Base-by-base conservation (phyloP, 108 stramenopile genomes). In the Nitzschia inconspicua region DNA sequence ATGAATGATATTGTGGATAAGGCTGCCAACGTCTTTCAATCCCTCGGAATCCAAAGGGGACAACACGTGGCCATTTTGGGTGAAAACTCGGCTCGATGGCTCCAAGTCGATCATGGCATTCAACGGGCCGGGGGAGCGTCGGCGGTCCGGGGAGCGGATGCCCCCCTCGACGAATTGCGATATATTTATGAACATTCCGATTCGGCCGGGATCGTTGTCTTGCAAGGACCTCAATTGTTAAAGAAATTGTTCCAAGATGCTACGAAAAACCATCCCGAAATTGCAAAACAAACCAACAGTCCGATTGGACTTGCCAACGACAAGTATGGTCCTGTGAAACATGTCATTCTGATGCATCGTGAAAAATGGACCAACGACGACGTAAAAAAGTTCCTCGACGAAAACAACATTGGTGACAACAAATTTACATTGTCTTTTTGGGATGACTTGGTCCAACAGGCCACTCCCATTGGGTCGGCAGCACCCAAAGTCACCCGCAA, bases 181-280 rank as follows among this genome's bases (percentile, higher is more conserved):
- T 94, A 94, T 44, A 88, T 94, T 47, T 94, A 94, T 57, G 89
- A 94, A 63, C 93, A 94, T 67, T 87, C 83, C n/a, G 93, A 94
- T 47, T 77, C 79, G 48, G 79, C 81, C 24, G 79, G 76, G 0
- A 69, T 91, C 24, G 89, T 60, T 4, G 88, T 91, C n/a, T 60
- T 94, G 66, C 89, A 94, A 47, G 89, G 83, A 60, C 81, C 82
- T 4, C 59, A 64, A 23, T 46, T 94, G 39, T 56, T 94, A 58
- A 55, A 83, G 35, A 78, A 72, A 41, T 52, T 94, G 46, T 57
- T 70, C 20, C 73, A 77, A 22, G 78, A 85, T 78, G 83, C 88
- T 31, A n/a, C n/a, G n/a, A 66, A 82, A 37, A 47, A 53, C 5
- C n/a, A n/a, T n/a, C n/a, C n/a, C n/a, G n/a, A n/a, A n/a, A n/a